A percentile compares a stretch with the other conserved stretches of the same genome.
Conservation (phyloP, 192 early-diverging fungal species). For the Backusella westeae region DNA sequence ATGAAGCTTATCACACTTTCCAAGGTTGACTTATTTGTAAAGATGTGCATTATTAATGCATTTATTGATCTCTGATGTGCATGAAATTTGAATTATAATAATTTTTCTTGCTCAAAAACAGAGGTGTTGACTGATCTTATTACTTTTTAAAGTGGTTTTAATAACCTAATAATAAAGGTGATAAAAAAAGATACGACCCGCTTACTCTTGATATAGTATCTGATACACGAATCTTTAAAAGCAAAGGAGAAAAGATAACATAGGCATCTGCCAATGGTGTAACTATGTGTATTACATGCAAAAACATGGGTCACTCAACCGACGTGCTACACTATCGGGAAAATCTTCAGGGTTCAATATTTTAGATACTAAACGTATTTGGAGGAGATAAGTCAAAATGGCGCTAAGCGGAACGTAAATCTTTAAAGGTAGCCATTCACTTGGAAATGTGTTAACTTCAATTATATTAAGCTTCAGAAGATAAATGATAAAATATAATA, state of each 20-base stretch:
- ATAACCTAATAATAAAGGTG: not conserved
- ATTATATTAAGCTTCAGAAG: not conserved
- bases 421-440: not conserved
- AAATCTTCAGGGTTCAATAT: not conserved
- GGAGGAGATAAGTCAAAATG: not conserved
- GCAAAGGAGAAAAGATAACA: not conserved
- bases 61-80: not conserved
- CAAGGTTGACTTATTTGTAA: not conserved
- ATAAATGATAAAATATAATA: no score
- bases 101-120: not conserved
- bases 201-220: not conserved
- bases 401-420: not conserved
- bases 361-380: not conserved
- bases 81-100: not conserved
- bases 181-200: not conserved
- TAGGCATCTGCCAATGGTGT: not conserved
- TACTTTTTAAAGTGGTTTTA: not conserved
- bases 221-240: not conserved
- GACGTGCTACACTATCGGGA: not conserved
- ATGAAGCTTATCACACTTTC: not conserved
- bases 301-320: conserved; percentile 1
- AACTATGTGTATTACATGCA: not conserved
- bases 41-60: not conserved
- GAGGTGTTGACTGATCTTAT: not conserved
- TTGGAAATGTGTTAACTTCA: not conserved